Evolutionary conservation across 768 basidiomycete genomes (phyloP), one percentile per base, ranked within the genome.

Genomic region (Boletus pseudo-olivaceus): DNA sequence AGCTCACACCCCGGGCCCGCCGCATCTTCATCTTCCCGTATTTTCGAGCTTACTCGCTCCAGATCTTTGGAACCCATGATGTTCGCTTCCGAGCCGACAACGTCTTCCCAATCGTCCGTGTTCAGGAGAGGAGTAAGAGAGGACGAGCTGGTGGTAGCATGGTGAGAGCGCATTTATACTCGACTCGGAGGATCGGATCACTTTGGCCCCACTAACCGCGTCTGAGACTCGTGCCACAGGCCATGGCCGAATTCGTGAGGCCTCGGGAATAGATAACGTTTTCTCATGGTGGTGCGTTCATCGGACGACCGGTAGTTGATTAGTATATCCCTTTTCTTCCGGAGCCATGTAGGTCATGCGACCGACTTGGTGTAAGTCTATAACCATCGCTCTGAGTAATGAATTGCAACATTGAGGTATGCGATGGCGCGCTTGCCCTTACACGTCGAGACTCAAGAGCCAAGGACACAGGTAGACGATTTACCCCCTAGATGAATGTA

Each of bases 101-200:
- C 38, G 50, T 50, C n/a, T 43, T 56, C 54, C 42, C 5, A 12
- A 15, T 62, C 56, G 59, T 50, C 14, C 3, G 45, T 5, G 42
- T 40, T 27, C 20, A 56, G 32, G 6, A 56, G 57, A 10, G 60
- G 59, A 14, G 12, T 48, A 0, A 62, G 54, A 50, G 63, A 54
- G n/a, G 64, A 59, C 15, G 64, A 39, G 39, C 52, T 58, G 14
- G 47, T 47, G 14, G 51, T 54, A 39, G 55, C 49, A 55, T 52
- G 41, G 29, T 52, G 40, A 42, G 17, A n/a, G 27, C 2, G 39
- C 35, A 56, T 57, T 66, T 64, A 60, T 66, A 62, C 53, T 43
- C 7, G 52, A 39, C 44, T 34, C 48, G 19, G 26, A 37, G 9
- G 23, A 11, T 14, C 7, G 20, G 23, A 12, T 17, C 33, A 17